A percentile compares a stretch with the other conserved stretches of the same genome.
These are phyloP conservation scores for Pythium aphanidermatum DNA, from an alignment of 352 stramenopile species.

Conservation along the genomic window DNA sequence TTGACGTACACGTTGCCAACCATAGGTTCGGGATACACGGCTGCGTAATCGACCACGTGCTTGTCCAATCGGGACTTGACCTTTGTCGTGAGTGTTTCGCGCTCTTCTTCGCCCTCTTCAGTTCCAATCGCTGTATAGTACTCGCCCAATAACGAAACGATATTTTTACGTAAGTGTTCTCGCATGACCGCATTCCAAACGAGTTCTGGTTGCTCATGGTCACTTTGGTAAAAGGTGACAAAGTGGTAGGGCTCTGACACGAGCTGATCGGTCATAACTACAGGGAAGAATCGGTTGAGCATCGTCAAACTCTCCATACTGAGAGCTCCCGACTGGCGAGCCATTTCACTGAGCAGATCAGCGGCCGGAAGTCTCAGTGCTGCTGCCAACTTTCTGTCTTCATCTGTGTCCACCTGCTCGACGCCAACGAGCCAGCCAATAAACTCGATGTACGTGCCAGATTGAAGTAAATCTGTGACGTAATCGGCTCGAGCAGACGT, in stretches of 20 bases:
- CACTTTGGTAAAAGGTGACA: conserved; percentile 64
- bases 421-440: conserved; percentile 68
- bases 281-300: conserved; percentile 68
- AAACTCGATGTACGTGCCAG: conserved; percentile 70
- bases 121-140: conserved; percentile 39
- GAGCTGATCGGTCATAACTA: conserved; percentile 51
- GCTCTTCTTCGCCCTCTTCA: conserved; percentile 8
- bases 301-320: conserved; percentile 44
- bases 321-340: conserved; percentile 30
- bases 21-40: conserved; percentile 60
- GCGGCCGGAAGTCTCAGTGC: conserved; percentile 50
- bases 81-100: conserved; percentile 11
- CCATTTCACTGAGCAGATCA: conserved; percentile 61
- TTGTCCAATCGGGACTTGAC: conserved; percentile 38
- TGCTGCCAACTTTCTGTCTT: conserved; percentile 51
- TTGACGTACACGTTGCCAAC: conserved; percentile 89
- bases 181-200: conserved; percentile 92
- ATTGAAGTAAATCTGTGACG: conserved; percentile 59
- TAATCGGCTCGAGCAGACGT: conserved; percentile 37
- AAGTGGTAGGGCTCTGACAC: conserved; percentile 42
- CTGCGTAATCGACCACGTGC: conserved; percentile 71
- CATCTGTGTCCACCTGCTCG: conserved; percentile 54
- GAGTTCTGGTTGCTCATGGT: conserved; percentile 91
- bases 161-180: conserved; percentile 63
- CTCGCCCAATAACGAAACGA: conserved; percentile 72